Evolutionary conservation across 164 flowering plant genomes (phyloP), one percentile per base, ranked within the genome.

Genomic region (Sedum album): DNA sequence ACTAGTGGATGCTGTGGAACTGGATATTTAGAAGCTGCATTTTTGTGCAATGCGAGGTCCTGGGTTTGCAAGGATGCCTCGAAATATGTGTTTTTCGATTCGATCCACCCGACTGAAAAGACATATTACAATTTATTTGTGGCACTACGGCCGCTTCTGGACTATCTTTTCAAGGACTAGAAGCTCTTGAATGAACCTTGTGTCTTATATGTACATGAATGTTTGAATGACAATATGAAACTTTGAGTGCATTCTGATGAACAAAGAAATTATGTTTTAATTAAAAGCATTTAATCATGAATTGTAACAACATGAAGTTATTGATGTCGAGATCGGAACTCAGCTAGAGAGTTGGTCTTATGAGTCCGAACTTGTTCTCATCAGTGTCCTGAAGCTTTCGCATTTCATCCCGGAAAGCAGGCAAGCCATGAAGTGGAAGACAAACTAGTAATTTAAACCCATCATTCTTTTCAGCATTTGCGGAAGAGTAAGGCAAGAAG

Each of bases 301-400:
- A n/a, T 38, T 38, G 10, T 38, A 38, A 38, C 6, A 38, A 10
- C 41, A 38, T 38, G 41, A 38, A 38, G 6, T 38, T 38, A 6
- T 38, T 38, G 41, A 38, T 10, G 10, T 38, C 41, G 41, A 38
- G 41, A 38, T 38, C 10, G 8, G 8, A 10, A 38, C 41, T 13
- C 15, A 88, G 92, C 85, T 85, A 90, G 96, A 90, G 91, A 87
- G 86, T 84, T 86, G 93, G 93, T 90, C 91, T 90, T 90, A 90
- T 86, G 91, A 89, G 91, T 90, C 93, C 91, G 85, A 89, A 90
- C 93, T 86, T 93, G 5, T 41, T 41, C 46, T 41, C 15, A 11
- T 41, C 46, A 8, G 46, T 41, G 15, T 41, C 46, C 8, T 15
- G 11, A 41, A 89, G 79, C 63, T 63, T 78, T 42, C 77, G 77